Conservation (phyloP, 257 asterid genomes). For the Ophiorrhiza pumila region DNA sequence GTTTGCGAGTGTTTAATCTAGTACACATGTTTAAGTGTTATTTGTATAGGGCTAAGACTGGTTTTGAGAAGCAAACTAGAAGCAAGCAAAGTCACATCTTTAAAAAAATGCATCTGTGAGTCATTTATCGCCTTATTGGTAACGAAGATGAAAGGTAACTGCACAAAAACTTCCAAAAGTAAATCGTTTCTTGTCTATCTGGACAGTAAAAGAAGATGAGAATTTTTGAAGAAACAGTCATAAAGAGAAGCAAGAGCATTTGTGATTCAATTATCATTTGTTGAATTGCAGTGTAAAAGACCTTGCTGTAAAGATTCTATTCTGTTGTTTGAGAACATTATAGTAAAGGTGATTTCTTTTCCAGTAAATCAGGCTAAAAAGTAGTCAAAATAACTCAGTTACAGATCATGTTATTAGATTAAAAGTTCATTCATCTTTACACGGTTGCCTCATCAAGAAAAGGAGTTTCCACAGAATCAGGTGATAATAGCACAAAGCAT, state of each 20-base stretch:
- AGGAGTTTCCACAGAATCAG: background rate
- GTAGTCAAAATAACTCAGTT: background rate
- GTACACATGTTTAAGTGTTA: too few species aligned
- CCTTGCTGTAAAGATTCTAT: too few species aligned
- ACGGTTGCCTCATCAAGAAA: background rate
- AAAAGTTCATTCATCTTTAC: background rate
- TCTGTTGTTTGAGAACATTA: too few species aligned
- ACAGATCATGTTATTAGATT: background rate
- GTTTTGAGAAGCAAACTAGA: background rate
- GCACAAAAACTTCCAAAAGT: background rate
- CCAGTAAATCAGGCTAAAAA: background rate
- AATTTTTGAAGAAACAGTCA: background rate
- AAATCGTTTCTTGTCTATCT: background rate
- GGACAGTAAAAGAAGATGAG: background rate
- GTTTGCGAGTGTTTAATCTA: too few species aligned
- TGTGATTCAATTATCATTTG: background rate
- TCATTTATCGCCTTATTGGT: too few species aligned
- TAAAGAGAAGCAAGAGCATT: background rate
- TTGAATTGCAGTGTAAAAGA: too few species aligned
- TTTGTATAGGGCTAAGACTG: background rate
- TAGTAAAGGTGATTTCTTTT: background rate
- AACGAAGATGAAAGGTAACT: too few species aligned
- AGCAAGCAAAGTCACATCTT: background rate
- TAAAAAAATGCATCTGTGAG: too few species aligned
- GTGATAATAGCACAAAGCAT: background rate